Conservation (phyloP, 2,329 filamentous ascomycete species). For the Cladosporium sp. region DNA sequence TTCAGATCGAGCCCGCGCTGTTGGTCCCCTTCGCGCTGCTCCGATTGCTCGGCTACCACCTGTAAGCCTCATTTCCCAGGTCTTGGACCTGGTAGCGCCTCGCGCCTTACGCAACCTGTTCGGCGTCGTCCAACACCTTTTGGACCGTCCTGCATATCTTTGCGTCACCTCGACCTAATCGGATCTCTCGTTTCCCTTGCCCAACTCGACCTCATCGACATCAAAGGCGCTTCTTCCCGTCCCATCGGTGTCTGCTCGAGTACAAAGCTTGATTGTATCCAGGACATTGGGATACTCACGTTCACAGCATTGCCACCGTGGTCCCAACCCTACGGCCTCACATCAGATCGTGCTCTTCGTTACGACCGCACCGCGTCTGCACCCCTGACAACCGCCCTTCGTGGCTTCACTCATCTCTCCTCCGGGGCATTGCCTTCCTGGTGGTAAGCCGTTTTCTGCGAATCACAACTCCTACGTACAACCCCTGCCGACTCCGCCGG, state of each 20-base stretch:
- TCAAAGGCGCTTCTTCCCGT: constrained; percentile 28
- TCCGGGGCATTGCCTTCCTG: constrained; percentile 32
- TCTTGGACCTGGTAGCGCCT: constrained; percentile 37
- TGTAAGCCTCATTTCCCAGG: constrained; percentile 43
- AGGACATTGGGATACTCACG: constrained; percentile 31
- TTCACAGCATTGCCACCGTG: constrained; percentile 29
- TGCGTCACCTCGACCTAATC: constrained; percentile 41
- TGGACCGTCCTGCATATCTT: constrained; percentile 45
- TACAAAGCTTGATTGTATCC: constrained; percentile 38
- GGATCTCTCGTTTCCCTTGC: constrained; percentile 24
- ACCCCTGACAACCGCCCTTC: constrained; percentile 30
- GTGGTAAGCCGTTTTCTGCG: constrained; percentile 28
- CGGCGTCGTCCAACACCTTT: constrained; percentile 46
- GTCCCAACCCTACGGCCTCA: constrained; percentile 18
- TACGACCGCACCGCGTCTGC: constrained; percentile 17
- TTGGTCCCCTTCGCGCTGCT: constrained; percentile 39
- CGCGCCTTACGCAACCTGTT: constrained; percentile 37
- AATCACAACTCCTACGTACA: constrained; percentile 27
- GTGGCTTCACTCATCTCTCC: constrained; percentile 35
- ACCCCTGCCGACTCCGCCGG: constrained; percentile 34
- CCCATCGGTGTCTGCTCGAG: constrained; percentile 35
- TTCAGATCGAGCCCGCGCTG: constrained; percentile 40
- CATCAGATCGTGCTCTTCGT: constrained; percentile 17
- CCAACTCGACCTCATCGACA: constrained; percentile 27
- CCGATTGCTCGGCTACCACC: constrained; percentile 30